Evolutionary conservation across 345 rosid species (phyloP).

Genomic region (Stellera chamaejasme): DNA sequence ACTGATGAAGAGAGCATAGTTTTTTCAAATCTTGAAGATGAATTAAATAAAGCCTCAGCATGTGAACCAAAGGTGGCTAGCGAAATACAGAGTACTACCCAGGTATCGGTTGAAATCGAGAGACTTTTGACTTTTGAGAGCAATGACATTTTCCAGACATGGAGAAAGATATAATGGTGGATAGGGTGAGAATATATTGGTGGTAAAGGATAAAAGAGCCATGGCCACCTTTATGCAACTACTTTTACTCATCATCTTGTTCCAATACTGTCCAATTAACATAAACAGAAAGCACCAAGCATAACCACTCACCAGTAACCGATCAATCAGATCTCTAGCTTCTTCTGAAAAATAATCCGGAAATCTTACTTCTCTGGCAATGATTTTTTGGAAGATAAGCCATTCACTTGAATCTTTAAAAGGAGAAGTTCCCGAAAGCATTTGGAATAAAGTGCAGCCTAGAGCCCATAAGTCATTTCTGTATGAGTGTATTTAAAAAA

Average conservation of each 20-base stretch:
- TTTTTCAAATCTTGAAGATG: too few species aligned
- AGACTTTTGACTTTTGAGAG: too few species aligned
- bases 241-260: too few species aligned
- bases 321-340: constrained; percentile 82
- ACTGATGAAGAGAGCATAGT: too few species aligned
- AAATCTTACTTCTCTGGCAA: constrained; percentile 86
- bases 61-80: too few species aligned
- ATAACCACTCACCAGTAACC: constrained; percentile 56
- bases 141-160: too few species aligned
- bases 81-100: too few species aligned
- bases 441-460: constrained; percentile 98
- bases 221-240: too few species aligned
- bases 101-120: too few species aligned
- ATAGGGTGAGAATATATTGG: too few species aligned
- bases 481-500: constrained; percentile 34
- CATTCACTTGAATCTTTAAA: constrained; percentile 98
- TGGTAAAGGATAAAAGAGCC: not conserved
- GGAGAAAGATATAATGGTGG: too few species aligned
- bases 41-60: too few species aligned
- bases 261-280: not conserved
- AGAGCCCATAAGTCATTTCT: constrained; percentile 99
- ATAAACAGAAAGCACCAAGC: constrained; percentile 9
- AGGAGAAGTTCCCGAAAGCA: constrained; percentile 99
- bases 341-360: constrained; percentile 85
- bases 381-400: constrained; percentile 93